Evolutionary conservation across 805 yeast species (phyloP), one percentile per base, ranked within the genome.

Genomic region (Teunomyces lycoperdinae): DNA sequence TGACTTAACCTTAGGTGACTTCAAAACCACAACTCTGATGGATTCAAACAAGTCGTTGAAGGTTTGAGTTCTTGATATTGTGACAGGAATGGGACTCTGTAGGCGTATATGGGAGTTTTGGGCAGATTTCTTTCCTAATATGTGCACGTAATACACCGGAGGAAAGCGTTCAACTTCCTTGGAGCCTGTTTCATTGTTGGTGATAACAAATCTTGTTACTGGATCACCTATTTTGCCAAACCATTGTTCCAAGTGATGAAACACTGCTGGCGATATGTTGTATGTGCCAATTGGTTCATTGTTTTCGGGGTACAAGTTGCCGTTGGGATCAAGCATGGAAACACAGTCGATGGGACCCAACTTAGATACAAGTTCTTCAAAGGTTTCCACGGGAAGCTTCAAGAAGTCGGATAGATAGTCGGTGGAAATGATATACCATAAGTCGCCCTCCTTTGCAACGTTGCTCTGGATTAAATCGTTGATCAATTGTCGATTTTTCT

Each of bases 311-410:
- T 71, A 67, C 49, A 81, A 70, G 31, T 73, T 63, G 1, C 81
- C 81, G 39, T 65, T 63, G 11, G 64, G 67, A 49, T 74, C 78
- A n/a, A 77, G 66, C 13, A 84, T 66, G 0, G 67, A 51, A 1
- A 59, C 48, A 17, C 79, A 74, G 58, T 78, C 72, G 26, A 84
- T 67, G 1, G 79, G 77, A 0, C 83, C 83, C 28, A 82, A 48
- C 5, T 58, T 32, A 3, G 50, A 46, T 14, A 65, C 61, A 16
- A 68, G 58, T 7, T 61, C 61, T 2, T 62, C 64, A 26, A 63
- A 52, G 11, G 68, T 54, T 9, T 53, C 49, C 44, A 58, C 63
- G 43, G 66, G 58, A 5, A 61, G 52, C 35, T 67, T 62, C 26
- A 78, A 58, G 47, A 81, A 77, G 4, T 50, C 53, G 34, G 67